Evolutionary conservation across 1,139 yeast species (phyloP).

Genomic region (Scheffersomyces cryptocercus): DNA sequence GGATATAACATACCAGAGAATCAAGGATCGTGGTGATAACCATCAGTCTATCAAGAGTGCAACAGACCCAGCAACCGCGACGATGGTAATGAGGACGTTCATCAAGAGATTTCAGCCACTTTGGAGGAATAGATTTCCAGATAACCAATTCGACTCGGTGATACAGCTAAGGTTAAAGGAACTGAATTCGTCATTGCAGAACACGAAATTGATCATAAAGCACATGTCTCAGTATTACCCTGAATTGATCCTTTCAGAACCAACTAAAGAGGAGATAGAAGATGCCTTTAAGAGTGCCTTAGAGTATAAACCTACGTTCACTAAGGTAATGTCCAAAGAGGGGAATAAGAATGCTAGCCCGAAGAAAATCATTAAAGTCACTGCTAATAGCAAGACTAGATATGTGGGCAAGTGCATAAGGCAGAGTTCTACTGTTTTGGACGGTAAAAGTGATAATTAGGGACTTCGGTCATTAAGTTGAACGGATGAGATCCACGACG

Average conservation of each 20-base stretch:
- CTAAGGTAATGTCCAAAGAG: constrained; percentile 32
- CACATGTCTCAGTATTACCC: constrained; percentile 44
- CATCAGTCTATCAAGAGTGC: constrained; percentile 79
- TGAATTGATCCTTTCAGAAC: constrained; percentile 42
- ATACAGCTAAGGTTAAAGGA: constrained; percentile 52
- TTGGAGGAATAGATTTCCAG: constrained; percentile 52
- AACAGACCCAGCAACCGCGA: constrained; percentile 46
- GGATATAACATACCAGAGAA: constrained; percentile 60
- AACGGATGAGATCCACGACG: too few relatives aligned
- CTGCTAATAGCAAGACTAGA: too few relatives aligned
- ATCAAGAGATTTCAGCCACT: constrained; percentile 68
- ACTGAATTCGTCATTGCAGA: constrained; percentile 48
- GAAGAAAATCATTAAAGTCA: too few relatives aligned
- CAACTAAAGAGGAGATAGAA: constrained; percentile 38
- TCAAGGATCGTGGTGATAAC: constrained; percentile 74
- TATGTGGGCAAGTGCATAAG: too few relatives aligned
- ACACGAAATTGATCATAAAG: constrained; percentile 48
- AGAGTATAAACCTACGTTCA: constrained; percentile 50
- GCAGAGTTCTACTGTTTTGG: too few relatives aligned
- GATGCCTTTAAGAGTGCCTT: constrained; percentile 52
- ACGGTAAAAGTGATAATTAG: too few relatives aligned
- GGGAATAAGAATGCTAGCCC: constrained; percentile 8
- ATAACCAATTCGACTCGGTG: constrained; percentile 62
- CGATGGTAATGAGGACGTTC: constrained; percentile 73
- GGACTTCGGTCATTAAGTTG: too few relatives aligned